Conservation (phyloP, 768 basidiomycete genomes). For the Aureoboletus auriporus region DNA sequence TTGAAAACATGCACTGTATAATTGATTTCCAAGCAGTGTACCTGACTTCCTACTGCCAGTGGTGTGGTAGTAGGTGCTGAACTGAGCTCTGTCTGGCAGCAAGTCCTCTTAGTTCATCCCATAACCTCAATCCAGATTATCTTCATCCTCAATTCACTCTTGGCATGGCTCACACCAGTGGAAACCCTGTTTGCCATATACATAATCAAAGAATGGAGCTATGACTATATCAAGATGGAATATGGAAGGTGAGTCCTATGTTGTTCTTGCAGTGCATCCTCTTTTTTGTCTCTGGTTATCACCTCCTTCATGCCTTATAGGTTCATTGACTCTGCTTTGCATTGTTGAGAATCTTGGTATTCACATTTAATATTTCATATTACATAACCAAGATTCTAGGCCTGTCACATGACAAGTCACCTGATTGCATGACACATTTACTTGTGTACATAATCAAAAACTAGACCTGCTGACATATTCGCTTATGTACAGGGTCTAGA, state of each 20-base stretch:
- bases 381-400: too few relatives aligned
- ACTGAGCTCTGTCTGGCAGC: slow-evolving; percentile 95
- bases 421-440: too few relatives aligned
- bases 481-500: too few relatives aligned
- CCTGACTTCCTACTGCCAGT: too few relatives aligned
- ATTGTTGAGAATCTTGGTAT: too few relatives aligned
- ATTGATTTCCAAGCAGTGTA: too few relatives aligned
- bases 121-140: slow-evolving; percentile 61
- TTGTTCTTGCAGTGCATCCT: slow-evolving; percentile 80
- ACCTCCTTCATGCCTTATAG: slow-evolving; percentile 31
- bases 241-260: slow-evolving; percentile 94
- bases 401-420: too few relatives aligned
- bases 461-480: too few relatives aligned
- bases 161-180: slow-evolving; percentile 98
- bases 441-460: too few relatives aligned
- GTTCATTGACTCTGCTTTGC: slow-evolving; percentile 98
- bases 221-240: slow-evolving; percentile 98
- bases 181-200: slow-evolving; percentile 84
- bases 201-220: slow-evolving; percentile 87
- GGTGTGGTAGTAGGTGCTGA: too few relatives aligned
- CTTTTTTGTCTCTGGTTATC: neutral
- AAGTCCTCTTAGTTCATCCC: slow-evolving; percentile 23
- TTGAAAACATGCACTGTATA: too few relatives aligned
- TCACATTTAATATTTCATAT: too few relatives aligned
- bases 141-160: slow-evolving; percentile 90